Evolutionary conservation across 345 rosid genomes (phyloP).

Genomic region (Lenwebbia sp.): DNA sequence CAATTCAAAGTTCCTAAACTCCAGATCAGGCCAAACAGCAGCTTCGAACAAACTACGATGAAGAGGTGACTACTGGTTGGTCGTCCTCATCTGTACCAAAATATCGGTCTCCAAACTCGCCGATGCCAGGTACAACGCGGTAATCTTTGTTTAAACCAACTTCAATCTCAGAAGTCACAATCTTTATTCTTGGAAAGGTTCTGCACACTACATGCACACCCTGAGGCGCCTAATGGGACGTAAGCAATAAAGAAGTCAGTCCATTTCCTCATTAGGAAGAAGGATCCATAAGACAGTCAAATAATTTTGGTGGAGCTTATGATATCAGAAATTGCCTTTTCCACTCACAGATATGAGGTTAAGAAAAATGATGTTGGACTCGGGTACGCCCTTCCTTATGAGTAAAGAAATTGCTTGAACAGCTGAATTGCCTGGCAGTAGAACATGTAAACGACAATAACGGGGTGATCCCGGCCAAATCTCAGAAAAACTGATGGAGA

Average conservation of each 20-base stretch:
- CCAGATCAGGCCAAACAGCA: background rate
- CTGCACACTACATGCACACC: conserved; percentile 97
- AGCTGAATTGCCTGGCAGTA: conserved; percentile 73
- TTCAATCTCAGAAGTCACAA: conserved; percentile 95
- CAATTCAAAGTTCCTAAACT: background rate
- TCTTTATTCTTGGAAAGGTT: conserved; percentile 82
- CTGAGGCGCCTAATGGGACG: conserved; percentile 78
- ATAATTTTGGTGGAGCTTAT: background rate
- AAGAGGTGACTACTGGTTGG: conserved; percentile 19
- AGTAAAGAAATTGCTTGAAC: conserved; percentile 88
- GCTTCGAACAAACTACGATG: background rate
- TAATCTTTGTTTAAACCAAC: conserved; percentile 76
- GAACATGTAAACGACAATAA: background rate
- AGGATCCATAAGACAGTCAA: background rate
- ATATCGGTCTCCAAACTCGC: conserved; percentile 95
- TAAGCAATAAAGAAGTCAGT: background rate
- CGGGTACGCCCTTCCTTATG: conserved; percentile 85
- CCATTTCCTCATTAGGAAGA: background rate
- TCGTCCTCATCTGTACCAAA: conserved; percentile 94
- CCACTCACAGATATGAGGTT: conserved; percentile 88
- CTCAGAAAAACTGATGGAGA: background rate
- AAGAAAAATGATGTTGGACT: conserved; percentile 85
- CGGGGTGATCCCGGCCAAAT: background rate
- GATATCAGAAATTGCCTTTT: background rate
- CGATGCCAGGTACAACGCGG: conserved; percentile 96